Evolutionary conservation across 768 basidiomycete genomes (phyloP).

Genomic region (Rhizopogon sp.): DNA sequence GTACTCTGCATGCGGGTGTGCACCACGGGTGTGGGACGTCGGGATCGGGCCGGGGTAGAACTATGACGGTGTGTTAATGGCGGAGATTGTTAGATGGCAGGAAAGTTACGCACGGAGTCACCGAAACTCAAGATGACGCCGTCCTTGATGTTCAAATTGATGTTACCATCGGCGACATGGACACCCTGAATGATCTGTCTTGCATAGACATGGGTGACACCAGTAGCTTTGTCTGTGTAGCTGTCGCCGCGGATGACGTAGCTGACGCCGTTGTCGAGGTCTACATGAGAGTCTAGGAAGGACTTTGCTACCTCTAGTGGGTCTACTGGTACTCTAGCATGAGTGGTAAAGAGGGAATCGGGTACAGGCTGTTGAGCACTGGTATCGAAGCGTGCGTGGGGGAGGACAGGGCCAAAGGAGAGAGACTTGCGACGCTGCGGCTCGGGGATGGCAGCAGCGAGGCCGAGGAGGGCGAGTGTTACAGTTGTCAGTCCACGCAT

Average conservation of each 20-base stretch:
- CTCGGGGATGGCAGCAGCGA: constrained; percentile 38
- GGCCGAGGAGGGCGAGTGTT: constrained; percentile 53
- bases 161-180: constrained; percentile 85
- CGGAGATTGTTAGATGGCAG: constrained; percentile 3
- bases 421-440: constrained; percentile 69
- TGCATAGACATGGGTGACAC: constrained; percentile 87
- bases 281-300: constrained; percentile 45
- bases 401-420: constrained; percentile 79
- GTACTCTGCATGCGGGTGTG: constrained; percentile 47
- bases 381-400: constrained; percentile 63
- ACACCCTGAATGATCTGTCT: constrained; percentile 81
- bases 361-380: constrained; percentile 28
- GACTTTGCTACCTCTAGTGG: constrained; percentile 57
- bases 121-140: constrained; percentile 84
- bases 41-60: constrained; percentile 71
- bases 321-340: constrained; percentile 33
- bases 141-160: constrained; percentile 89
- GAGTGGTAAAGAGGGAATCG: constrained; percentile 34
- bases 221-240: constrained; percentile 81
- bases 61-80: constrained; percentile 30
- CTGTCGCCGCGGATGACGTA: constrained; percentile 75
- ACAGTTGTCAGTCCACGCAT: constrained; percentile 69
- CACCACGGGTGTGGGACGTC: constrained; percentile 26
- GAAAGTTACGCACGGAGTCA: constrained; percentile 59
- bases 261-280: constrained; percentile 28